Base-by-base conservation (phyloP, 768 basidiomycete genomes). In the Hebeloma cylindrosporum region DNA sequence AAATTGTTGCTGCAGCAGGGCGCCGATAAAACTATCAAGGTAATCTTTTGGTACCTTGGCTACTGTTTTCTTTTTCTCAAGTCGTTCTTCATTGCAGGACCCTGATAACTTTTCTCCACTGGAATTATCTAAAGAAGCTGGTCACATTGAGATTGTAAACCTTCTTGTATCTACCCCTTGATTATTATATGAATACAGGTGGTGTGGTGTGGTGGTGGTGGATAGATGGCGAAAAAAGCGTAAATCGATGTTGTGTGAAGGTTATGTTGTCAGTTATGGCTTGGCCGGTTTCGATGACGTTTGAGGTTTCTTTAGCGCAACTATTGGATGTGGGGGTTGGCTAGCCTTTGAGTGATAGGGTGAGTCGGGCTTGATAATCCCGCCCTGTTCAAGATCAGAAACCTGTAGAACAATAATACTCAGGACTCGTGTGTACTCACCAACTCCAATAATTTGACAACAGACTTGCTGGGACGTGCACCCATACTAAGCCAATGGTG, bases 401-500 rank as follows among this genome's bases (percentile, higher is more conserved):
- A 9, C 31, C 17, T 20, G 14, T 7, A n/a, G 25, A 25, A 28
- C 32, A 33, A 10, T 37, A 40, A 27, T 21, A 22, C 29, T 18
- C 10, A 44, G 28, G 22, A 21, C 28, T 16, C 20, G 14, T 17
- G 18, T 8, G 29, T 29, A 74, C 87, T 58, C 57, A 93, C 95
- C 74, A 83, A 70, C 60, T 87, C 82, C 58, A 98, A 66, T 52
- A 97, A 58, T 56, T 75, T 83, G 29, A 85, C 79, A 4, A 88
- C 90, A 5, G 85, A 74, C 59, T 83, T 82, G 33, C 81, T 86
- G 1, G 95, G 95, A 48, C 78, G 64, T 25, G 95, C 95, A 0
- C 93, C 94, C 13, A 85, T 80, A 25, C 75, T 75, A 28, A 97
- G 65, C 95, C 95, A 98, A 59, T 89, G 92, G 47, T 77, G 75